These are phyloP conservation scores for Moesziomyces sp. DNA, from an alignment of 1,284 basidiomycete genomes.

Conservation along the genomic window DNA sequence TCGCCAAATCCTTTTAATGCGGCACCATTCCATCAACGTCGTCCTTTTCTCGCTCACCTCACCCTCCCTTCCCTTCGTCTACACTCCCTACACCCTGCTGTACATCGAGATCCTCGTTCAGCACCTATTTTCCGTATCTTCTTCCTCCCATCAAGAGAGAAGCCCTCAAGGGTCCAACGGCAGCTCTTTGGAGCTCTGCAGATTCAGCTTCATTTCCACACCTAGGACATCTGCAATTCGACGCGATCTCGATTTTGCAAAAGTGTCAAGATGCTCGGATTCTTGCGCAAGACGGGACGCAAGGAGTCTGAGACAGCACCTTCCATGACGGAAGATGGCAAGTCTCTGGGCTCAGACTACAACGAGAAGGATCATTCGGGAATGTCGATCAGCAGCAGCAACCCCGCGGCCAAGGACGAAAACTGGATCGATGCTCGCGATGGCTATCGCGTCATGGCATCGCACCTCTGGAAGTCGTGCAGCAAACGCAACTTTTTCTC, in stretches of 20 bases:
- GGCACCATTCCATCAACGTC: too few relatives aligned
- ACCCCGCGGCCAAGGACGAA: background rate
- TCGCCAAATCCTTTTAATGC: too few relatives aligned
- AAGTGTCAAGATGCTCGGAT: slow-evolving; percentile 10
- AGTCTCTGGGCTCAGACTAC: slow-evolving; percentile 14
- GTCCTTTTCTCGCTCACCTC: too few relatives aligned
- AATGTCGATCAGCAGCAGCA: background rate
- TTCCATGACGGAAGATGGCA: background rate
- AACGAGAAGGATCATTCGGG: slow-evolving; percentile 5
- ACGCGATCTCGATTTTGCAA: too few relatives aligned
- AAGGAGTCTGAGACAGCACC: background rate
- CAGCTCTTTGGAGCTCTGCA: background rate
- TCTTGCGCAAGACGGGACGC: slow-evolving; percentile 13
- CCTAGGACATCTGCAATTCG: too few relatives aligned
- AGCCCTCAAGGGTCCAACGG: too few relatives aligned
- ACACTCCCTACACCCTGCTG: too few relatives aligned
- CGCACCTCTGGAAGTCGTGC: slow-evolving; percentile 35
- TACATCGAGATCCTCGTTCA: too few relatives aligned
- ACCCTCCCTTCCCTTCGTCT: too few relatives aligned
- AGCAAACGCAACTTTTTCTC: slow-evolving; percentile 29
- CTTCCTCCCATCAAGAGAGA: too few relatives aligned
- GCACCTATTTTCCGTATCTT: too few relatives aligned
- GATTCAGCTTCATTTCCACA: background rate
- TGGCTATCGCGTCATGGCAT: slow-evolving; percentile 46
- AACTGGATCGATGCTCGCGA: slow-evolving; percentile 46